A percentile compares a stretch with the other conserved stretches of the same genome.
Conservation (phyloP, 257 asterid genomes). For the Lithospermum erythrorhizon region DNA sequence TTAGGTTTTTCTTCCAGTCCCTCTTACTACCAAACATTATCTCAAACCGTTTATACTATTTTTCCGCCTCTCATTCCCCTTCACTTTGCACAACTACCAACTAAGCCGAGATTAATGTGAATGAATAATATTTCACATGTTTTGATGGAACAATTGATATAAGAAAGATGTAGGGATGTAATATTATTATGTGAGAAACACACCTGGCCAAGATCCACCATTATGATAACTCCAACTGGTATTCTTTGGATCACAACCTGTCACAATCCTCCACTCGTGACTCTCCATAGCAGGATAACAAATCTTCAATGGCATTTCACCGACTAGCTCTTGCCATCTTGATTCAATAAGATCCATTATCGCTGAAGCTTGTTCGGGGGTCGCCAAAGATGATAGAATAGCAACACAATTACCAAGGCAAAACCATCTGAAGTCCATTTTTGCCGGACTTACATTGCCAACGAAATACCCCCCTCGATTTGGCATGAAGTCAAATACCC, state of each 20-base stretch:
- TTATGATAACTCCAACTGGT: constrained; percentile 91
- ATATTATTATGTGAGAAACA: constrained; percentile 6
- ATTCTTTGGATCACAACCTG: constrained; percentile 88
- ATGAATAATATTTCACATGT: neutral
- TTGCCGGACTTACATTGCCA: constrained; percentile 85
- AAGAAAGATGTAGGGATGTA: neutral
- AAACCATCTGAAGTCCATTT: constrained; percentile 92
- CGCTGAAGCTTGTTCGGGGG: constrained; percentile 84
- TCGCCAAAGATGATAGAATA: constrained; percentile 69
- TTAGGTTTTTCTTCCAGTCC: no score
- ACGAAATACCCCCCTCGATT: constrained; percentile 76
- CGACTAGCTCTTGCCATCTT: constrained; percentile 73
- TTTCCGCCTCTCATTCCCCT: no score
- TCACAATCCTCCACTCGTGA: constrained; percentile 81
- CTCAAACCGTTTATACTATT: no score
- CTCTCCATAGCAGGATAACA: constrained; percentile 79
- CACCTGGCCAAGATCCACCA: constrained; percentile 96
- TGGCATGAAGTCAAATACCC: constrained; percentile 95
- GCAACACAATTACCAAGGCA: constrained; percentile 83
- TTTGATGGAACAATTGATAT: no score
- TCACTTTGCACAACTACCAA: no score
- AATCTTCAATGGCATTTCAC: constrained; percentile 87
- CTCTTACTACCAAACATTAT: no score
- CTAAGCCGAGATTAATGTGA: no score
- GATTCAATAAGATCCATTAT: constrained; percentile 87